phyloP scores from a whole-genome alignment of 2,329 filamentous ascomycete species.

The Talaromyces sp. region DNA sequence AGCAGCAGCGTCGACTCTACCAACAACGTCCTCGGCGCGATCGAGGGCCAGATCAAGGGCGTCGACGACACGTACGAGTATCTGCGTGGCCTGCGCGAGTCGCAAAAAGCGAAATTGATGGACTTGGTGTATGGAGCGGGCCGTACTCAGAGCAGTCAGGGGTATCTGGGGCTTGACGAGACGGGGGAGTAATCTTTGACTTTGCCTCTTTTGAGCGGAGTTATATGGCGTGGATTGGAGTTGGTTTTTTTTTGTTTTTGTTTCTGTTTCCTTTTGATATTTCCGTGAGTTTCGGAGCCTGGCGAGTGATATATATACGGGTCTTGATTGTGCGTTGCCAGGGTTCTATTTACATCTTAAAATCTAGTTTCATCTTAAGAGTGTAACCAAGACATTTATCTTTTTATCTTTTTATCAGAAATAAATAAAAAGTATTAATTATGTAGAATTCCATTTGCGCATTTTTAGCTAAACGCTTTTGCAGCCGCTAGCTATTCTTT shows the following conservation, averaged over 20 bases:
- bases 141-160: background rate
- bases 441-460: background rate
- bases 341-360: background rate
- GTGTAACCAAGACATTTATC: background rate
- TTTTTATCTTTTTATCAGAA: background rate
- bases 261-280: background rate
- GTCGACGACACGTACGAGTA: constrained; percentile 75
- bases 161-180: constrained; percentile 10
- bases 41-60: constrained; percentile 78
- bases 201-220: background rate
- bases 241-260: background rate
- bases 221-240: background rate
- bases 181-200: background rate
- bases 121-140: constrained; percentile 67
- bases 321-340: background rate
- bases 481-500: background rate
- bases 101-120: constrained; percentile 79
- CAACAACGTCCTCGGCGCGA: constrained; percentile 39
- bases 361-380: background rate
- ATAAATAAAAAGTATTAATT: background rate
- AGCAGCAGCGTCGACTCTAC: constrained; percentile 37
- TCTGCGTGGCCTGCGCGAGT: constrained; percentile 67
- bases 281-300: background rate
- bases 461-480: background rate
- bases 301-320: background rate